Evolutionary conservation across 2,329 filamentous ascomycete genomes (phyloP).

Genomic region (Aspergillus viridinutans): DNA sequence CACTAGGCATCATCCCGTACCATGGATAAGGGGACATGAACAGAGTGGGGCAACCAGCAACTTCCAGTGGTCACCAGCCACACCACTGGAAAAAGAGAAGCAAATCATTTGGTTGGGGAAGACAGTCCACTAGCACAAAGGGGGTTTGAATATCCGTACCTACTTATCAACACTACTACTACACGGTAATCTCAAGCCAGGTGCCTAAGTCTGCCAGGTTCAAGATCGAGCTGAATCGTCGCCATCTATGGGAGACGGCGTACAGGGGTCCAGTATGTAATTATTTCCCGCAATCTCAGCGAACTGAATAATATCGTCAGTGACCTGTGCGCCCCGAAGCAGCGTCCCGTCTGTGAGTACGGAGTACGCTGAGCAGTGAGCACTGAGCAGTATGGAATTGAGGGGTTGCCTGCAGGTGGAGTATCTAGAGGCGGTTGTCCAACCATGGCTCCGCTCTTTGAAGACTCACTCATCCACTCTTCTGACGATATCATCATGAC

Average conservation of each 20-base stretch:
- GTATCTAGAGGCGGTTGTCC: conserved; percentile 3
- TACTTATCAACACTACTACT: neutral
- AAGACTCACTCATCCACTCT: conserved; percentile 16
- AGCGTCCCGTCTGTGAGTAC: neutral
- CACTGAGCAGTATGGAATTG: conserved; percentile 5
- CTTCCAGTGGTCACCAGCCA: neutral
- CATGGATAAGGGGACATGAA: conserved; percentile 11
- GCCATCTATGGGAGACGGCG: neutral
- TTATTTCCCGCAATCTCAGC: neutral
- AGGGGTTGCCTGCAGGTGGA: conserved; percentile 18
- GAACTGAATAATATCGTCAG: neutral
- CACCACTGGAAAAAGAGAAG: neutral
- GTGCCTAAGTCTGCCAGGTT: neutral
- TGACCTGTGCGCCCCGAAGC: neutral
- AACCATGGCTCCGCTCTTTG: conserved; percentile 18
- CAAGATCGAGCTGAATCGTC: neutral
- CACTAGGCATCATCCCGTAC: conserved; percentile 9
- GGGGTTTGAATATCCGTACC: conserved; percentile 4
- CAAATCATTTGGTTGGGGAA: conserved; percentile 4
- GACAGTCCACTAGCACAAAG: neutral
- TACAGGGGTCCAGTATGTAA: neutral
- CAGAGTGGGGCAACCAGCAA: conserved; percentile 7
- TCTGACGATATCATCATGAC: neutral
- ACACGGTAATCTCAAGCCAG: neutral
- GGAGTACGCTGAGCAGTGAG: neutral